Conservation (phyloP, 2,329 filamentous ascomycete genomes). For the Sphaerulina musiva region DNA sequence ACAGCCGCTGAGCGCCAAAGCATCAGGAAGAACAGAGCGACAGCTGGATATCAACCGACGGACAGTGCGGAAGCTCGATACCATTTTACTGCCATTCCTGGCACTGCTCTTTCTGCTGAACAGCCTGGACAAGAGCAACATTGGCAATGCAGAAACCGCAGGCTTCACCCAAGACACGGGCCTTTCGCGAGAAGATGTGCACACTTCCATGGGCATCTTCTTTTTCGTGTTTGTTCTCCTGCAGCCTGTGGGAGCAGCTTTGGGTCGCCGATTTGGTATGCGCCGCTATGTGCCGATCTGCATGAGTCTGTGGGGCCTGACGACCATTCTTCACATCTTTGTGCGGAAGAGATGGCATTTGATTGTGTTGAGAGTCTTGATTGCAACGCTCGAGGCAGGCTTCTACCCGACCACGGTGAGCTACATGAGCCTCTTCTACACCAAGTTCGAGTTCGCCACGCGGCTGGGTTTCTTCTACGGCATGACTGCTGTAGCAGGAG, state of each 20-base stretch:
- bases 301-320: constrained; percentile 50
- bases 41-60: constrained; percentile 25
- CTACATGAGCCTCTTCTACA: constrained; percentile 55
- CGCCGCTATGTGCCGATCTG: constrained; percentile 51
- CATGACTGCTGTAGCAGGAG: constrained; percentile 51
- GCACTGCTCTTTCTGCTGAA: constrained; percentile 49
- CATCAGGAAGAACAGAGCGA: background rate
- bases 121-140: constrained; percentile 48
- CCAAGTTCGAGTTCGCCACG: constrained; percentile 51
- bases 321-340: constrained; percentile 45
- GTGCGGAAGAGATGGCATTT: constrained; percentile 44
- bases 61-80: constrained; percentile 46
- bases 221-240: constrained; percentile 54
- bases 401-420: constrained; percentile 55
- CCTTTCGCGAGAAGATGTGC: constrained; percentile 47
- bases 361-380: constrained; percentile 40
- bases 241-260: constrained; percentile 52
- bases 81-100: constrained; percentile 46
- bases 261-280: constrained; percentile 52
- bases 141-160: constrained; percentile 52
- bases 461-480: constrained; percentile 53
- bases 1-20: constrained; percentile 3
- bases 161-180: constrained; percentile 55
- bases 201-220: constrained; percentile 52
- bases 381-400: constrained; percentile 48